Percentiles rank a stretch among this genome's conserved stretches.
phyloP scores from a whole-genome alignment of 768 basidiomycete genomes.

The Pluteus cervinus region DNA sequence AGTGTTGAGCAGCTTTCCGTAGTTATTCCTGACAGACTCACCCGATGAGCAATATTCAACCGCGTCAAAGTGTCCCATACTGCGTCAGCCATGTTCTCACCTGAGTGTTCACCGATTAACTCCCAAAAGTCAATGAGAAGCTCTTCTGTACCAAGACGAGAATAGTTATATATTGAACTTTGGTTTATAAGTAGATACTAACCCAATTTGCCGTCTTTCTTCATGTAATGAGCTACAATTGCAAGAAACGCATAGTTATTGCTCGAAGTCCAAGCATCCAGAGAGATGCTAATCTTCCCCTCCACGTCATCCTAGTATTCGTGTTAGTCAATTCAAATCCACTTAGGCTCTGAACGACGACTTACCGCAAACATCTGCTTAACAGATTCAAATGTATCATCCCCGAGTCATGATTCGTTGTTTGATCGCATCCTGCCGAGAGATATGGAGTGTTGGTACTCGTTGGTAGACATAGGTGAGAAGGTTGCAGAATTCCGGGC shows the following conservation, averaged over 20 bases:
- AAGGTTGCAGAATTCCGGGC: conserved; percentile 1
- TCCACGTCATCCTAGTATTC: conserved; percentile 9
- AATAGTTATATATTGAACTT: background rate
- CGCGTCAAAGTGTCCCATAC: conserved; percentile 22
- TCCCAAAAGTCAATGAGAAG: conserved; percentile 29
- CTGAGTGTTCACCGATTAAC: conserved; percentile 25
- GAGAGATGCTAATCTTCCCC: conserved; percentile 15
- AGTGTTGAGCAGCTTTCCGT: too few species aligned
- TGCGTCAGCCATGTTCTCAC: conserved; percentile 27
- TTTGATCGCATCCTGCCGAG: background rate
- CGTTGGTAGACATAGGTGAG: conserved; percentile 2
- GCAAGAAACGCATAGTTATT: conserved; percentile 23
- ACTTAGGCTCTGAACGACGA: too few species aligned
- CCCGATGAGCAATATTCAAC: conserved; percentile 19
- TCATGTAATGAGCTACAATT: conserved; percentile 23
- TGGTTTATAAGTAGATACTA: background rate
- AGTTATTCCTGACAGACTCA: conserved; percentile 10
- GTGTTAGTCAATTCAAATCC: too few species aligned
- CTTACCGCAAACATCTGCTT: conserved; percentile 13
- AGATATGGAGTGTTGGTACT: background rate
- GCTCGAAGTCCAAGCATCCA: conserved; percentile 24
- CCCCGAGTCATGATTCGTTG: conserved; percentile 6
- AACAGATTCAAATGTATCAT: conserved; percentile 11
- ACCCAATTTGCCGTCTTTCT: conserved; percentile 17
- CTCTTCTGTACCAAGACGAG: conserved; percentile 30